Base-by-base conservation (phyloP, 768 basidiomycete species). In the Mycena capillaripes region DNA sequence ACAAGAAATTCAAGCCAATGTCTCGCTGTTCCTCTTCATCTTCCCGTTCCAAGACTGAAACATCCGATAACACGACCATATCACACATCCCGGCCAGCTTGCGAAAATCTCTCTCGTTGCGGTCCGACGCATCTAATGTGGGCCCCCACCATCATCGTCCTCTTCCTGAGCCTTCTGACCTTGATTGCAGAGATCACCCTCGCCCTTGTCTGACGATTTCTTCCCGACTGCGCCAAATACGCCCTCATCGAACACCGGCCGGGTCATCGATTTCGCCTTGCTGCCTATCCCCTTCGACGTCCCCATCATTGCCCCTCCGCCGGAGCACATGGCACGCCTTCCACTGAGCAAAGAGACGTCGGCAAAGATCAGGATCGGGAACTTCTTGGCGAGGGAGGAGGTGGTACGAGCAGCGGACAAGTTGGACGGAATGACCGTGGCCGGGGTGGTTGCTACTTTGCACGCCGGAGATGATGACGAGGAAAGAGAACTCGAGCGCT, bases 241-340 rank as follows among this genome's bases (percentile, higher is more conserved):
- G 19, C 66, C 68, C 5, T 40, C 34, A 17, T 44, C 58, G 42
- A 34, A 19, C 21, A 65, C 61, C 32, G 34, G 40, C 30, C 46
- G 38, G 8, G 8, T 55, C 64, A 64, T 63, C 32, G 36, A 29
- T 42, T 29, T 12, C 32, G 21, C 14, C 44, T 25, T 27, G 40
- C 66, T 23, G 4, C 27, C 70, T 14, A 53, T 66, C 66, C 27
- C 65, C 17, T 69, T 44, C 48, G 61, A 44, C 32, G 85, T 90
- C 0, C 90, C 90, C 0, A 84, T 90, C 64, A 87, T 91, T 17
- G 89, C 89, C 5, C 90, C 90, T 2, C 89, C 90, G 0, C 59
- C 75, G 2, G 81, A 80, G 12, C 79, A 84, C 66, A 74, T 79
- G 9, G 77, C 82, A 10, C 76, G 79, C 29, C 70, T 80, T 8